Percentiles rank a stretch among this genome's conserved stretches.
phyloP scores from a whole-genome alignment of 192 early-diverging fungal genomes.

The Umbelopsis ramanniana region DNA sequence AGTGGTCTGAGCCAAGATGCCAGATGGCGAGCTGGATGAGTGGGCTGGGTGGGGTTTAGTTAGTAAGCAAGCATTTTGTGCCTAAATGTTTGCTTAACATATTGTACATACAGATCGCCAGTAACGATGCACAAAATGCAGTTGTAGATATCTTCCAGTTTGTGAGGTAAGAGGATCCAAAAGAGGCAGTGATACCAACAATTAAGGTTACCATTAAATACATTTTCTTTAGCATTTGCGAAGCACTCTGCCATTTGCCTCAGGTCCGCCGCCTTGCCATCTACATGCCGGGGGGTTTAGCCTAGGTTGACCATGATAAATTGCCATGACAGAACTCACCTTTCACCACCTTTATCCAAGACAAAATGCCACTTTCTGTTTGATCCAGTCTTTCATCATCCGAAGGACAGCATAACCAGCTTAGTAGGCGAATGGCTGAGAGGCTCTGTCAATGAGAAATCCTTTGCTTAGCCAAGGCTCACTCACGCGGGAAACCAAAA shows the following conservation, averaged over 20 bases:
- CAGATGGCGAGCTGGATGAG: neutral
- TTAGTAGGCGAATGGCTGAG: neutral
- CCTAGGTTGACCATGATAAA: too few relatives aligned
- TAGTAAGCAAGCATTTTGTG: neutral
- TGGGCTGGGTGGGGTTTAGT: neutral
- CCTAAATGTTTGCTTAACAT: neutral
- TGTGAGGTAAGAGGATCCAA: conserved; percentile 2
- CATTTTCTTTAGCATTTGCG: conserved; percentile 9
- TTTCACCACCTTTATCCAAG: neutral
- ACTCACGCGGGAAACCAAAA: too few relatives aligned
- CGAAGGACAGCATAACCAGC: conserved; percentile 23
- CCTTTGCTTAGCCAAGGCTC: too few relatives aligned
- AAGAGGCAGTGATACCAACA: conserved; percentile 22
- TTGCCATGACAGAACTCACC: too few relatives aligned
- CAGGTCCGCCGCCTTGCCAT: neutral
- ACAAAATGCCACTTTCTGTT: neutral
- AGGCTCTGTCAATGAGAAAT: neutral
- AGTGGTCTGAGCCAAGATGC: neutral
- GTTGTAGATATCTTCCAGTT: neutral
- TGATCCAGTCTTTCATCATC: conserved; percentile 15
- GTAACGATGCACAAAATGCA: neutral
- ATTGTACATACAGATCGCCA: neutral
- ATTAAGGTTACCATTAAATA: conserved; percentile 23
- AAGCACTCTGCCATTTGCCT: neutral
- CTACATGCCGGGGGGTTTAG: too few relatives aligned